Percentiles rank a stretch among this genome's conserved stretches.
phyloP scores from a whole-genome alignment of 345 rosid species.

The Citrus medica region DNA sequence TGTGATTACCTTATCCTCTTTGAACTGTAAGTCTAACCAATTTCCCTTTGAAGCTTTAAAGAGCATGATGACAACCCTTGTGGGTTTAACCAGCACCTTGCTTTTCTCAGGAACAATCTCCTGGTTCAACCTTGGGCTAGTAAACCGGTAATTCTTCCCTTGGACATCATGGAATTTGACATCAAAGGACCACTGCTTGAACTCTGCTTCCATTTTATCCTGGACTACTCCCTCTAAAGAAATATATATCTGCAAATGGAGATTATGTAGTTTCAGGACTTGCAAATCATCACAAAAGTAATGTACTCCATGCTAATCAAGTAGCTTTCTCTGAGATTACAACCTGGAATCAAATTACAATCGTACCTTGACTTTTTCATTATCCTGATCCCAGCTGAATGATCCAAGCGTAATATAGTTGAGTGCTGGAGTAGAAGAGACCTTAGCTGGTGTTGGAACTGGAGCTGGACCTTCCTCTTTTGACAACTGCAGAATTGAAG shows the following conservation, averaged over 20 bases:
- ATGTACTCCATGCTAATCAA: not conserved
- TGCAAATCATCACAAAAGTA: not conserved
- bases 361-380: slow-evolving; percentile 88
- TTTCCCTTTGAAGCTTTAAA: slow-evolving; percentile 76
- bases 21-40: slow-evolving; percentile 83
- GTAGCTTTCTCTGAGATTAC: not conserved
- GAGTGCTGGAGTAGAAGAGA: slow-evolving; percentile 26
- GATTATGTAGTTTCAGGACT: not conserved
- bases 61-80: slow-evolving; percentile 60
- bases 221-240: slow-evolving; percentile 73
- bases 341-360: not conserved
- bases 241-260: slow-evolving; percentile 52
- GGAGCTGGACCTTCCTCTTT: slow-evolving; percentile 31
- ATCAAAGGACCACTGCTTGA: slow-evolving; percentile 63
- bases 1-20: slow-evolving; percentile 80
- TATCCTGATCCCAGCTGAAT: slow-evolving; percentile 98
- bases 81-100: slow-evolving; percentile 71
- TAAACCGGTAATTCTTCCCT: slow-evolving; percentile 82
- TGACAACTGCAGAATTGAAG: slow-evolving; percentile 29
- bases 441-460: slow-evolving; percentile 40
- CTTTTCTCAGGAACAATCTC: slow-evolving; percentile 82
- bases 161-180: slow-evolving; percentile 71
- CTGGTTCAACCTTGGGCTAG: slow-evolving; percentile 63
- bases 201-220: slow-evolving; percentile 68
- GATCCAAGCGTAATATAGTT: slow-evolving; percentile 62